Conservation (phyloP, 83 land plant species). For the Thuja plicata region DNA sequence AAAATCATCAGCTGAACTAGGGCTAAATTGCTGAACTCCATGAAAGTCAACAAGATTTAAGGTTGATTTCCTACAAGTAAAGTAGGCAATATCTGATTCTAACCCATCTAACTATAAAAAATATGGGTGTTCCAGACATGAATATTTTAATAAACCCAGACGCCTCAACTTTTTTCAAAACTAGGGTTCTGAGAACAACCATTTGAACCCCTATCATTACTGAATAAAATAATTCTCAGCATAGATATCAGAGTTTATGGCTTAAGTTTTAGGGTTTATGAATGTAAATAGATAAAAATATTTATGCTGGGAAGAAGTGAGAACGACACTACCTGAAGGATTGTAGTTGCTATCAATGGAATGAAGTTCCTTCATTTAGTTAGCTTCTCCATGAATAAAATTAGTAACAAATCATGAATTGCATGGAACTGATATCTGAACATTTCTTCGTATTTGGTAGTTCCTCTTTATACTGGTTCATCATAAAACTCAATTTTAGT, state of each 20-base stretch:
- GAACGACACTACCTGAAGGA: background rate
- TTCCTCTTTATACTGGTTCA: no score
- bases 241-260: background rate
- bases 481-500: no score
- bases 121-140: background rate
- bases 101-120: no score
- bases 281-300: background rate
- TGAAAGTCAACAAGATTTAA: background rate
- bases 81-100: background rate
- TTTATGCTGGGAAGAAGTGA: background rate
- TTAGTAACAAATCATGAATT: background rate
- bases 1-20: background rate
- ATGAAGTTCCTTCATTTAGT: background rate
- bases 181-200: background rate
- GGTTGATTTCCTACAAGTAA: background rate
- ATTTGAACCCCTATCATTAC: conserved; percentile 6
- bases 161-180: background rate
- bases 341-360: background rate
- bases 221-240: background rate
- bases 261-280: background rate
- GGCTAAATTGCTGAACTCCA: background rate
- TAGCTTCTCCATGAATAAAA: background rate
- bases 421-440: background rate
- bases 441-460: background rate
- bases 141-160: background rate